Evolutionary conservation across 345 rosid species (phyloP), one percentile per base, ranked within the genome.

Genomic region (Dimocarpus longan): DNA sequence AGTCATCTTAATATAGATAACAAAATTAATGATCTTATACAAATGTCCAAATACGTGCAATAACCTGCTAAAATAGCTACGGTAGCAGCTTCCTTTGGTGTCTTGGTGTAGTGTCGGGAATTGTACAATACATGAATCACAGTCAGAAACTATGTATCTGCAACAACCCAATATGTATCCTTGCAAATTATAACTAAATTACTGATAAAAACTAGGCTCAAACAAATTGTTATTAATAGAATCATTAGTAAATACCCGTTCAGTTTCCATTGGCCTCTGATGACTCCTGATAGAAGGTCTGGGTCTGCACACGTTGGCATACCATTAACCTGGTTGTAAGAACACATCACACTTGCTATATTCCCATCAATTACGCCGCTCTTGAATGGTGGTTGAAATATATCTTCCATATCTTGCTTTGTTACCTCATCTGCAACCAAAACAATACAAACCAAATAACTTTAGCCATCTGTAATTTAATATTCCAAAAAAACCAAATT

Each of bases 301-400:
- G 93, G 91, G 48, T 96, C 99, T 22, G 98, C 99, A 75, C 99
- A 94, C 15, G 95, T 89, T 0, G 99, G 99, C 75, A 83, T 91
- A 3, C 98, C 99, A 64, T 96, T 94, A 39, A 96, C 97, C 88
- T 93, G 85, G 76, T 96, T 96, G 83, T 94, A 96, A 28, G 98
- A 94, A 76, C 98, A 96, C 99, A 96, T 96, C 40, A 96, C 97
- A 86, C 99, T 94, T 0, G 97, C 97, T 39, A 94, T 98, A 80
- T 96, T 93, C 56, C 99, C 99, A 72, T 96, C 99, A 59, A 89
- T n/a, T 5, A 96, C 98, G 76, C 99, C 94, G 18, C 97, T 96
- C 83, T 94, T 90, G 87, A 96, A 96, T 28, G 99, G 99, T 76
- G 98, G 98, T 81, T 94, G 99, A 78, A 88, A 96, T 5, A 97